A percentile compares a stretch with the other conserved stretches of the same genome.
Conservation (phyloP, 306 rosid genomes). For the Malus domestica region ASM211411v1 NC_041792.1:23266407-23266906, state of each 20-base stretch:
- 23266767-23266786: constrained; percentile 67
- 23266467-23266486: not conserved
- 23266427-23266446: not conserved
- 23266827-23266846: constrained; percentile 41
- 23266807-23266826: constrained; percentile 57
- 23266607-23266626: constrained; percentile 45
- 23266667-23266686: constrained; percentile 23
- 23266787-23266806: constrained; percentile 69
- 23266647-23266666: constrained; percentile 51
- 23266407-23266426: not conserved
- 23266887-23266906: constrained; percentile 84
- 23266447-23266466: not conserved
- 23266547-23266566: constrained; percentile 30
- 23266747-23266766: constrained; percentile 4
- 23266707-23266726: too few relatives aligned
- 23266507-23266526: constrained; percentile 31
- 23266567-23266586: constrained; percentile 43
- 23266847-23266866: constrained; percentile 45
- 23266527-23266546: constrained; percentile 29
- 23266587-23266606: constrained; percentile 37
- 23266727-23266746: not conserved
- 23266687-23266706: too few relatives aligned
- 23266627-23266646: constrained; percentile 41
- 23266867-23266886: constrained; percentile 58
- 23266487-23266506: not conserved